Evolutionary conservation across 768 basidiomycete genomes (phyloP).

Genomic region (Panellus pusillus): DNA sequence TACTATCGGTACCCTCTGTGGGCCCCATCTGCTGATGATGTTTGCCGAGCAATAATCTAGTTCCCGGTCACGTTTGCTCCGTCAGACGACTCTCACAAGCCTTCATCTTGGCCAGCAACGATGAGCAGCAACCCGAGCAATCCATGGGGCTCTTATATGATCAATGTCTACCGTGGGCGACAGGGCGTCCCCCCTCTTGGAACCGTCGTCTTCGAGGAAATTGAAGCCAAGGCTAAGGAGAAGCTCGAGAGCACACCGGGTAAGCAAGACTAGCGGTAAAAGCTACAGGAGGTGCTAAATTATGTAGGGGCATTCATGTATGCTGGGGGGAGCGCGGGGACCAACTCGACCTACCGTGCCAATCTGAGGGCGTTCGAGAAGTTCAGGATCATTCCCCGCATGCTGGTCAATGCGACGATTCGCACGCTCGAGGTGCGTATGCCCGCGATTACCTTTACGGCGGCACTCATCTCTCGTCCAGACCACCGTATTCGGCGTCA

Average conservation of each 20-base stretch:
- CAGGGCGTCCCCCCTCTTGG: conserved; percentile 49
- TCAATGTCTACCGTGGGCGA: conserved; percentile 38
- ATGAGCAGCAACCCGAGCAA: conserved; percentile 1
- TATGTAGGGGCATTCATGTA: conserved; percentile 67
- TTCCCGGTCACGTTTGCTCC: no score
- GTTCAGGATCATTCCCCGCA: conserved; percentile 78
- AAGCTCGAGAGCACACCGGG: conserved; percentile 58
- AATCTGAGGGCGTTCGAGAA: conserved; percentile 65
- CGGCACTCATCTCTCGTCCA: conserved; percentile 23
- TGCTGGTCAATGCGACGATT: conserved; percentile 62
- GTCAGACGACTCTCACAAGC: no score
- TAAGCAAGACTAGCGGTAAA: conserved; percentile 26
- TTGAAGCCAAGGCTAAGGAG: conserved; percentile 68
- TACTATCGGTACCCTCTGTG: no score
- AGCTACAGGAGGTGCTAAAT: neutral
- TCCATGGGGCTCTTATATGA: conserved; percentile 44
- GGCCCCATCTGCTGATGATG: no score
- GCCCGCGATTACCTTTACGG: neutral
- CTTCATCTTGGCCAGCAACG: no score
- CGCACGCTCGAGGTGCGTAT: conserved; percentile 58
- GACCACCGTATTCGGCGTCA: conserved; percentile 74
- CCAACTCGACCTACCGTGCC: conserved; percentile 60
- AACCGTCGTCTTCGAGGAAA: conserved; percentile 59
- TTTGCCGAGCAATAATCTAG: no score
- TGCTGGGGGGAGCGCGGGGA: conserved; percentile 76